Base-by-base conservation (phyloP, 169 alveolate species). In the Toxoplasma gondii region DNA sequence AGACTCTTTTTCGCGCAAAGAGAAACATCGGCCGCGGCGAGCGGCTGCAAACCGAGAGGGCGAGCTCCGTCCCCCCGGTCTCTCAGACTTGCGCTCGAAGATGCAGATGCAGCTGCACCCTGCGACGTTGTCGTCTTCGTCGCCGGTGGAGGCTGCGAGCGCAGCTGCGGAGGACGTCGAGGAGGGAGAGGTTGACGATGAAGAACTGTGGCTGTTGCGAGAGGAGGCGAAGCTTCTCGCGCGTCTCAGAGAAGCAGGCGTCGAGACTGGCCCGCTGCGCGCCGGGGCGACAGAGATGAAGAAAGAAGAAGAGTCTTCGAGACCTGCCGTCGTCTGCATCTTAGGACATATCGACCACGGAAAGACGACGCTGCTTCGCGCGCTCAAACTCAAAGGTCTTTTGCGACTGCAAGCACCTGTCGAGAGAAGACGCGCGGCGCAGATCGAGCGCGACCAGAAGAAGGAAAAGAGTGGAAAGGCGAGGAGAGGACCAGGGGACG, bases 271-370 rank as follows among this genome's bases (percentile, higher is more conserved):
- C 31, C 81, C 5, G 81, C 31, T 41, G 44, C 27, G 2, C 45
- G 22, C 84, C 27, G 7, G 43, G 84, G 19, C 84, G 45, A 16
- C 39, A n/a, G 84, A 74, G 43, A n/a, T 17, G n/a, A n/a, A 0
- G 27, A 44, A 74, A n/a, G 43, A 74, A 10, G 84, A 22, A 4
- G 44, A 17, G 10, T 7, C 12, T 19, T 2, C 43, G 24, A 83
- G 99, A 31, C 97, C 99, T 16, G 99, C 99, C 0, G 97, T 99
- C 31, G 98, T 99, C 5, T 98, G 99, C 24, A 97, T 99, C 24
- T 97, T 99, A 97, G 99, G 99, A 0, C 99, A 99, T 96, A 99
- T 99, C 27, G 99, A 99, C 95, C 99, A 98, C 93, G 99, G 99
- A 54, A 99, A 99, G 96, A 99, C 99, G 34, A 98, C 99, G 43